phyloP scores from a whole-genome alignment of 176 grass and related monocot genomes.

The Tuctoria greenei region DNA sequence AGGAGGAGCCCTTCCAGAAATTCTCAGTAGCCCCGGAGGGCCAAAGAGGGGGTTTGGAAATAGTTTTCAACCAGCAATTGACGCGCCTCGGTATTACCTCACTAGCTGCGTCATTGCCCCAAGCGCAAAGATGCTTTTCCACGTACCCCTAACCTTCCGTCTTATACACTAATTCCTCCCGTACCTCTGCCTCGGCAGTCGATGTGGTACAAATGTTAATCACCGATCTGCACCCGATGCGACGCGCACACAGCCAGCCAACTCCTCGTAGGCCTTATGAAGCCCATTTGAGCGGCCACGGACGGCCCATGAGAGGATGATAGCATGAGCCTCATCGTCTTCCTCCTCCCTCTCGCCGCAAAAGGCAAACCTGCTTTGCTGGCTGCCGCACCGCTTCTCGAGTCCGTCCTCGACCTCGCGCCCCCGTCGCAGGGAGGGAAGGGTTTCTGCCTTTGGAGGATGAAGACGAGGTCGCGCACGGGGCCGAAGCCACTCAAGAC shows the following conservation, averaged over 20 bases:
- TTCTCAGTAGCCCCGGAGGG: constrained; percentile 37
- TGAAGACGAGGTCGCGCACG: constrained; percentile 88
- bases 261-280: not conserved
- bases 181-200: not conserved
- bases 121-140: constrained; percentile 57
- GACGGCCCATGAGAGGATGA: not conserved
- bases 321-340: not conserved
- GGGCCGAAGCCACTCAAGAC: constrained; percentile 53
- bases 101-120: constrained; percentile 90
- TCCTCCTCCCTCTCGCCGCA: not conserved
- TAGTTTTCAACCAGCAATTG: constrained; percentile 99
- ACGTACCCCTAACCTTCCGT: accelerated
- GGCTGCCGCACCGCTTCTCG: not conserved
- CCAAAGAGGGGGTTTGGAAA: constrained; percentile 85
- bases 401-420: not conserved
- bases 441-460: not conserved
- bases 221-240: not conserved
- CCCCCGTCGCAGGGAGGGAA: not conserved
- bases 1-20: constrained; percentile 44
- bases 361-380: not conserved
- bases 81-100: constrained; percentile 84
- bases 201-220: constrained; percentile 20
- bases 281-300: not conserved
- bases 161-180: not conserved
- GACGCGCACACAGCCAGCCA: not conserved